phyloP scores from a whole-genome alignment of 768 basidiomycete genomes.

The Rhodotorula taiwanensis region DNA sequence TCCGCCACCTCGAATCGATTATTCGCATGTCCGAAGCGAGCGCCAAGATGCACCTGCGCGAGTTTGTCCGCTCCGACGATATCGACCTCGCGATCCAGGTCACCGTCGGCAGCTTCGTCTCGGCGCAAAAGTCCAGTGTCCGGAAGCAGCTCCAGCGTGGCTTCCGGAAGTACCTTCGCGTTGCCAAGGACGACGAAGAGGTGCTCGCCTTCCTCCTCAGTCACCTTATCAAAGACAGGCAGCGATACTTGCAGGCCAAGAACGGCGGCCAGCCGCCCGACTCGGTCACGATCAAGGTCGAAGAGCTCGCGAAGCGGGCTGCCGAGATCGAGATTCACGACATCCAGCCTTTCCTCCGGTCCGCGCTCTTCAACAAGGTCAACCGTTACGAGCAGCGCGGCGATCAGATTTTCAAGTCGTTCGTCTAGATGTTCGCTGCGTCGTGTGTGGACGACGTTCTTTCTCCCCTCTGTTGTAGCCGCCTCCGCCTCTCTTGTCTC shows the following conservation, averaged over 20 bases:
- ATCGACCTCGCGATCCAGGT: constrained; percentile 96
- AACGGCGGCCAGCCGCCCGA: constrained; percentile 65
- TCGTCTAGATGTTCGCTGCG: background rate
- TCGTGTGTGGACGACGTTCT: too few species aligned
- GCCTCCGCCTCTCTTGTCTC: too few species aligned
- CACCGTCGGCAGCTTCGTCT: constrained; percentile 89
- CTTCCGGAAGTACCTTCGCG: constrained; percentile 86
- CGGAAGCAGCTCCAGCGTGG: constrained; percentile 92
- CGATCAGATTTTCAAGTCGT: constrained; percentile 21
- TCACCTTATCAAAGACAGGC: constrained; percentile 66
- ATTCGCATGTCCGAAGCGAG: constrained; percentile 98
- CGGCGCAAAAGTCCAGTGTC: constrained; percentile 93
- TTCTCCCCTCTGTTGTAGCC: too few species aligned
- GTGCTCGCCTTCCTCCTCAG: constrained; percentile 89
- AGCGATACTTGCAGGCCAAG: constrained; percentile 71
- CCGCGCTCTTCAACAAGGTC: constrained; percentile 59
- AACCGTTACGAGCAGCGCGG: constrained; percentile 20
- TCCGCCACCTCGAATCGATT: constrained; percentile 96
- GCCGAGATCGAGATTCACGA: constrained; percentile 97
- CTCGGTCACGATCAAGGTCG: constrained; percentile 62
- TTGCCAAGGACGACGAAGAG: constrained; percentile 93
- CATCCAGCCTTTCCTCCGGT: constrained; percentile 71
- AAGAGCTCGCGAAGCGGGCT: constrained; percentile 81
- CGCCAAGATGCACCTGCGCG: constrained; percentile 94
- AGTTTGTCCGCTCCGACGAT: constrained; percentile 91